Percentiles rank a stretch among this genome's conserved stretches.
Evolutionary conservation across 2,329 filamentous ascomycete species (phyloP).

Genomic region (Colletotrichum orbiculare): DNA sequence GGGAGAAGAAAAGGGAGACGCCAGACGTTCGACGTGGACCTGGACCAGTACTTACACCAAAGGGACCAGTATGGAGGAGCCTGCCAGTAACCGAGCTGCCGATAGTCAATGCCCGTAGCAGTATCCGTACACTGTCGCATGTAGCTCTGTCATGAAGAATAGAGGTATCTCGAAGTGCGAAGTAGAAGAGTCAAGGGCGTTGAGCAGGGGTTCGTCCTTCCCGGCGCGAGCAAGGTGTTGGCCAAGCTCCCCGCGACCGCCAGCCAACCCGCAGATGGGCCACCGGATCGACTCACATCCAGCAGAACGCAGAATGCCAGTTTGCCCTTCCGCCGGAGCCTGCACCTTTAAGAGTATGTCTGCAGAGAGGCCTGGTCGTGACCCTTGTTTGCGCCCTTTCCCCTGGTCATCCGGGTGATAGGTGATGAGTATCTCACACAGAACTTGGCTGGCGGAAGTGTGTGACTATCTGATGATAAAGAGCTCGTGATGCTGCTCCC

Average conservation of each 20-base stretch:
- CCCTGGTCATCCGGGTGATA: not conserved
- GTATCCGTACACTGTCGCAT: too few relatives aligned
- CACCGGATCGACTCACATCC: not conserved
- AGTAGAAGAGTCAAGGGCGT: not conserved
- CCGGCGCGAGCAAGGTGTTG: slow-evolving; percentile 23
- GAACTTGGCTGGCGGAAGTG: slow-evolving; percentile 13
- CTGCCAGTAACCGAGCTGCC: slow-evolving; percentile 17
- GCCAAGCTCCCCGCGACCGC: slow-evolving; percentile 33
- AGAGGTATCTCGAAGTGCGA: slow-evolving; percentile 22
- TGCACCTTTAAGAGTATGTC: slow-evolving; percentile 17
- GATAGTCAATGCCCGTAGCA: not conserved
- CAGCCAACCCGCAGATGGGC: slow-evolving; percentile 31
- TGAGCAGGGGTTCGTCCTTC: slow-evolving; percentile 19
- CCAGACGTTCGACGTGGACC: slow-evolving; percentile 6
- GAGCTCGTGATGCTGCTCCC: slow-evolving; percentile 33
- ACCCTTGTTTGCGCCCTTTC: slow-evolving; percentile 16
- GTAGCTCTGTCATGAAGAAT: not conserved
- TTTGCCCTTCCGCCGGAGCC: slow-evolving; percentile 3
- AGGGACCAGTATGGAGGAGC: slow-evolving; percentile 20
- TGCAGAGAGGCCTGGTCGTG: slow-evolving; percentile 16
- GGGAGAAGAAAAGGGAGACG: slow-evolving; percentile 33
- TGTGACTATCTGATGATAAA: slow-evolving; percentile 27
- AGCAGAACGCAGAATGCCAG: slow-evolving; percentile 19
- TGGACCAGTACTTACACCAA: slow-evolving; percentile 1
- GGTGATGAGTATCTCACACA: slow-evolving; percentile 14